A percentile compares a stretch with the other conserved stretches of the same genome.
Conservation (phyloP, 805 yeast genomes). For the Pichia sporocuriosa region DNA sequence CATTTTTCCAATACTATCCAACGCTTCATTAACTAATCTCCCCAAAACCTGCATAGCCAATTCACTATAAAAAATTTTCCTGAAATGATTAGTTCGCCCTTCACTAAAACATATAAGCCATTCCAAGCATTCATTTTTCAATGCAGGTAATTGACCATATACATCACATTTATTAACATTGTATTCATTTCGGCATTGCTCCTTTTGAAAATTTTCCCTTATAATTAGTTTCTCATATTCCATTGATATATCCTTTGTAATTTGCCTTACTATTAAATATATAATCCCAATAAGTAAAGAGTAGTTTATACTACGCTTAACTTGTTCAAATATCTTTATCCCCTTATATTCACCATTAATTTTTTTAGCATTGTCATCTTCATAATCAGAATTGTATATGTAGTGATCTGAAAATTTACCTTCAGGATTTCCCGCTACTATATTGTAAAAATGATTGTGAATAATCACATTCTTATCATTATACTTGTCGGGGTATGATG, state of each 20-base stretch:
- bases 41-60: conserved; percentile 61
- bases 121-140: conserved; percentile 46
- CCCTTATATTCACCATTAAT: not conserved
- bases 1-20: conserved; percentile 63
- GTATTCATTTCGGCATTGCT: conserved; percentile 46
- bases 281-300: conserved; percentile 5
- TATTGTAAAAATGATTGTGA: conserved; percentile 14
- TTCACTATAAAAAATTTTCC: conserved; percentile 44
- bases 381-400: no score
- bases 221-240: conserved; percentile 43
- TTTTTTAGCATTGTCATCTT: not conserved
- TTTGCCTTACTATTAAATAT: conserved; percentile 25
- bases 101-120: conserved; percentile 67
- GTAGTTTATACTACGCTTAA: conserved; percentile 8
- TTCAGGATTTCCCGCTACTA: no score
- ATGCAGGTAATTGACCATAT: conserved; percentile 49
- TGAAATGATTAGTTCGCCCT: conserved; percentile 34
- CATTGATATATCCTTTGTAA: conserved; percentile 47
- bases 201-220: conserved; percentile 44
- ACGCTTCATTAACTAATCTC: conserved; percentile 49
- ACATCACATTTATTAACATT: conserved; percentile 51
- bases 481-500: not conserved
- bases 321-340: not conserved
- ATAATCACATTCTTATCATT: conserved; percentile 5
- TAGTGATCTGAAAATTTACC: no score